Conservation (phyloP, 2,329 filamentous ascomycete genomes). For the Aspergillus sp. region DNA sequence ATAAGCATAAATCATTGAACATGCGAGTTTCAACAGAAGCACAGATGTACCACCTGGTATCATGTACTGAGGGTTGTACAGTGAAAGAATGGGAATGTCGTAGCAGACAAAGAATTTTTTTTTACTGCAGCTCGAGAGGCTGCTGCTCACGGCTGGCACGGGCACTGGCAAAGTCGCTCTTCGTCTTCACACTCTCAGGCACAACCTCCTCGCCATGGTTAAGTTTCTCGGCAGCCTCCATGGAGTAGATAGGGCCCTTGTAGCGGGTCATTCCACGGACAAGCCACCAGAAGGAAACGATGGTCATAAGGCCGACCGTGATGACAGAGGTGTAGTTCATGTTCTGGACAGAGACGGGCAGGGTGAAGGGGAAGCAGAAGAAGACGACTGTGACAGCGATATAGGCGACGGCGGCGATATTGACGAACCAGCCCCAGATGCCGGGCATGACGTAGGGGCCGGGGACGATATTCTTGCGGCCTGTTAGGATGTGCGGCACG, state of each 20-base stretch:
- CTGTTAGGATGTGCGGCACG: constrained; percentile 55
- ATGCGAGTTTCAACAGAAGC: no score
- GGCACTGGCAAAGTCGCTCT: not conserved
- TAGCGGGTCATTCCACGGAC: constrained; percentile 30
- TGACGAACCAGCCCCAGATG: constrained; percentile 52
- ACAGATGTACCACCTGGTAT: no score
- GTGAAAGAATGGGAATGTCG: no score
- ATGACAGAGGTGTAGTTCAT: constrained; percentile 56
- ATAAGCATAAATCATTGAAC: no score
- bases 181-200: not conserved
- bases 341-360: constrained; percentile 6
- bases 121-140: no score
- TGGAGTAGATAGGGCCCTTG: constrained; percentile 42
- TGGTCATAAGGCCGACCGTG: constrained; percentile 21
- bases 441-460: constrained; percentile 51
- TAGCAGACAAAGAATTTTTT: no score
- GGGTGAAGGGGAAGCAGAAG: constrained; percentile 8
- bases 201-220: constrained; percentile 10
- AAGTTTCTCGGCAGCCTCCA: constrained; percentile 56
- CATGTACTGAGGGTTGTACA: no score
- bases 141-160: no score
- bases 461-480: constrained; percentile 48
- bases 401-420: constrained; percentile 52
- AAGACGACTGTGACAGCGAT: constrained; percentile 6
- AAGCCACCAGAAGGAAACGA: constrained; percentile 30